These are phyloP conservation scores for Pythium volutum DNA, from an alignment of 352 stramenopile species.

Conservation along the genomic window DNA sequence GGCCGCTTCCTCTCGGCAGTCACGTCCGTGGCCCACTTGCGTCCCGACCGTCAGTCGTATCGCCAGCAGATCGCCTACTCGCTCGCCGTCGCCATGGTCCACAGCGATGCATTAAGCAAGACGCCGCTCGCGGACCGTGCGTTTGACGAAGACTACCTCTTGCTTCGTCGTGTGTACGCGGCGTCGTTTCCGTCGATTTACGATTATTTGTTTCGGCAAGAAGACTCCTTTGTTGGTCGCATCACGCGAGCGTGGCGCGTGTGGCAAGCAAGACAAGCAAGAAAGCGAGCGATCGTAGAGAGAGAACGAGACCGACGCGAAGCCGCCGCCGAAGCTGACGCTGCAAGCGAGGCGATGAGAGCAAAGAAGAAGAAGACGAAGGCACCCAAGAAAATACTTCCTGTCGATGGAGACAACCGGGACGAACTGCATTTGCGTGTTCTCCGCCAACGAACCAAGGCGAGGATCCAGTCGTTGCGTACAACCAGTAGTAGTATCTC, in stretches of 20 bases:
- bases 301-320: constrained; percentile 4
- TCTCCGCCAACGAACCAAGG: constrained; percentile 17
- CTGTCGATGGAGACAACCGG: background rate
- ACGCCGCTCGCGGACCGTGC: background rate
- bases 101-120: background rate
- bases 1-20: constrained; percentile 14
- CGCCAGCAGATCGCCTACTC: constrained; percentile 17
- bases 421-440: background rate
- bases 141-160: constrained; percentile 13
- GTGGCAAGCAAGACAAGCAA: constrained; percentile 2
- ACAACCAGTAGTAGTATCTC: background rate
- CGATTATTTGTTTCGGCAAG: constrained; percentile 11
- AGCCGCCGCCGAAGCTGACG: background rate
- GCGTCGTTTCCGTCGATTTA: constrained; percentile 14
- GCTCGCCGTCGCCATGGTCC: constrained; percentile 1
- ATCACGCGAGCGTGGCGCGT: constrained; percentile 17
- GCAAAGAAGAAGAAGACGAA: constrained; percentile 17
- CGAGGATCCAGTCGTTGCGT: constrained; percentile 13
- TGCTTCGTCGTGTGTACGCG: constrained; percentile 9
- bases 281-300: constrained; percentile 2
- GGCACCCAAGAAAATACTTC: background rate
- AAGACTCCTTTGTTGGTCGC: constrained; percentile 16
- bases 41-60: background rate
- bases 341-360: background rate
- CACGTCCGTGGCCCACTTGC: constrained; percentile 8